Conservation (phyloP, 148 eudicot genomes). For the Beta vulgaris region DNA sequence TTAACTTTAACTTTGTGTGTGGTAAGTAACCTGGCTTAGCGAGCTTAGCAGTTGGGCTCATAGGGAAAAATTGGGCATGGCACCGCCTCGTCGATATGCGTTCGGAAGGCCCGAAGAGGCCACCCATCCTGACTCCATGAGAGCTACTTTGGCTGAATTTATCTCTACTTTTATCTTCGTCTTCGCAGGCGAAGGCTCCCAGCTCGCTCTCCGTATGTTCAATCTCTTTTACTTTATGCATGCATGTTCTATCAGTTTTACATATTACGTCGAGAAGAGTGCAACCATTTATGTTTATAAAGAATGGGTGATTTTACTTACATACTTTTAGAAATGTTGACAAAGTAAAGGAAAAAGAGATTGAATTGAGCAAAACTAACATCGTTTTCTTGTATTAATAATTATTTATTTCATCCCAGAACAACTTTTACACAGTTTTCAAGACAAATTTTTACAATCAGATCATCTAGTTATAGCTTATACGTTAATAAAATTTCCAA, state of each 20-base stretch:
- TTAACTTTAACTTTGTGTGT: background rate
- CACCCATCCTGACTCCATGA: constrained; percentile 61
- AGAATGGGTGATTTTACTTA: background rate
- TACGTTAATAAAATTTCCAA: too few relatives aligned
- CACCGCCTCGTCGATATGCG: constrained; percentile 44
- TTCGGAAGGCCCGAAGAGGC: constrained; percentile 65
- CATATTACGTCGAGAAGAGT: background rate
- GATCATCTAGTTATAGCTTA: too few relatives aligned
- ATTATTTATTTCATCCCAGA: too few relatives aligned
- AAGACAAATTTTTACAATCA: too few relatives aligned
- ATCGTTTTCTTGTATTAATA: too few relatives aligned
- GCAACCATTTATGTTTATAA: background rate
- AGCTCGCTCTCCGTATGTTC: constrained; percentile 38
- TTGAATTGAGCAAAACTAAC: too few relatives aligned
- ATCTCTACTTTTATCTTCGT: constrained; percentile 63
- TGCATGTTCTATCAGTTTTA: too few relatives aligned
- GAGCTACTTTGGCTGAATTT: constrained; percentile 65
- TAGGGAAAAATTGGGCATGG: constrained; percentile 17
- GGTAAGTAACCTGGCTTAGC: background rate
- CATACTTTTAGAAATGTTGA: too few relatives aligned
- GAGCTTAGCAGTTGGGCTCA: background rate
- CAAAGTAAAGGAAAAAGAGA: too few relatives aligned
- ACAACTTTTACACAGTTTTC: too few relatives aligned
- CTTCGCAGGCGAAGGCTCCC: constrained; percentile 68
- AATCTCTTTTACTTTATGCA: background rate